Evolutionary conservation across 768 basidiomycete genomes (phyloP), one percentile per base, ranked within the genome.

Genomic region (Lentinula sp.): DNA sequence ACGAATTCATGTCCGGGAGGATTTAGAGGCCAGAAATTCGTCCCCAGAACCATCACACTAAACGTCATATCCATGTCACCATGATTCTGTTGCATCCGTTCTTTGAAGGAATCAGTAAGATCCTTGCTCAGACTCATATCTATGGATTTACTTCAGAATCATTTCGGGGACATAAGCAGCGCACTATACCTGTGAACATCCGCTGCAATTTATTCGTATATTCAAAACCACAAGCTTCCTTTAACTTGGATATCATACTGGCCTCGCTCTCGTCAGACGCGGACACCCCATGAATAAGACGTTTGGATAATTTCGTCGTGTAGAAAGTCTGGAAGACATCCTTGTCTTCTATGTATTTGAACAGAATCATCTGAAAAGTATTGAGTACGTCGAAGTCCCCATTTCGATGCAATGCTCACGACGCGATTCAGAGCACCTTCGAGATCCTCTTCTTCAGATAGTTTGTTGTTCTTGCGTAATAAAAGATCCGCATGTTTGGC

Each of bases 301-400:
- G 93, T 70, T 91, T 92, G 39, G 92, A 92, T 23, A 98, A 75
- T 72, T 93, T 95, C 64, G 93, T 96, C 15, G 89, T 91, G 76
- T 99, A 98, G 81, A 96, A 98, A 16, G 91, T 91, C 70, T 96
- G 95, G 86, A 98, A 99, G 11, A 98, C 93, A 65, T 99, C 96
- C 78, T 97, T 97, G 80, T 98, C 95, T 71, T 95, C 93, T 67
- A 98, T 89, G 74, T 97, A 98, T 72, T 95, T 95, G 89, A 99
- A 97, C 53, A 98, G 77, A 13, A 92, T 81, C 95, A 98, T 97
- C 96, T 98, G 69, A 59, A 70, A 31, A 40, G 57, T 46, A 54
- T 58, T 49, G 61, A 34, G 5, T 28, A 5, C 46, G 73, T 2
- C 69, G 65, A 40, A 74, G 65, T 15, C 66, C 67, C 62, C 71